Conservation (phyloP, 1,139 yeast genomes). For the Blastobotrys raffinosifermentans region DNA sequence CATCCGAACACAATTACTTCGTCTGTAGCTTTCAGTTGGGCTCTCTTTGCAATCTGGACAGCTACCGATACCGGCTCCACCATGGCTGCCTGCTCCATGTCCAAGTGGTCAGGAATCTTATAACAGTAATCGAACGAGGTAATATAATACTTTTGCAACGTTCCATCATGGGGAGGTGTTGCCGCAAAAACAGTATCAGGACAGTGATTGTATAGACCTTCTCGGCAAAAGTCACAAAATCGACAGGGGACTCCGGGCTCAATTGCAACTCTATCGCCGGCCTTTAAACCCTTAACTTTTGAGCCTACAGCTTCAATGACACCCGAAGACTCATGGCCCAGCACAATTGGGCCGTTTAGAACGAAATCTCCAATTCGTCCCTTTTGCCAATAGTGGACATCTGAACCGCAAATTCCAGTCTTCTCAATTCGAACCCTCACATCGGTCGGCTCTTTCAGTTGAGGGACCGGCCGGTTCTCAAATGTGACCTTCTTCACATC, state of each 20-base stretch:
- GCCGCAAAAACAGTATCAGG: constrained; percentile 85
- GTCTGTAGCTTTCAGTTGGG: constrained; percentile 3
- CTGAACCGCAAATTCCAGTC: constrained; percentile 60
- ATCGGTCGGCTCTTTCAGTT: constrained; percentile 53
- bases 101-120: constrained; percentile 67
- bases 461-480: constrained; percentile 63
- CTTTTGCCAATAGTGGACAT: constrained; percentile 53
- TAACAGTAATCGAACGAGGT: constrained; percentile 80
- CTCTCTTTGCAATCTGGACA: constrained; percentile 3
- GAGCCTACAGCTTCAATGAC: constrained; percentile 58
- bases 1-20: constrained; percentile 3
- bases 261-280: constrained; percentile 43
- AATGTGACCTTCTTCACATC: constrained; percentile 57
- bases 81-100: constrained; percentile 81
- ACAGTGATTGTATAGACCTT: constrained; percentile 73
- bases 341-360: constrained; percentile 40
- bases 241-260: constrained; percentile 79
- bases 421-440: constrained; percentile 61
- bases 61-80: constrained; percentile 88
- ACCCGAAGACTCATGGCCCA: constrained; percentile 75
- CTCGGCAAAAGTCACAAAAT: constrained; percentile 64
- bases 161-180: constrained; percentile 69
- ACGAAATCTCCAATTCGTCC: constrained; percentile 62
- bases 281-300: constrained; percentile 55
- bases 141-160: constrained; percentile 63